phyloP scores from a whole-genome alignment of 2,329 filamentous ascomycete species.

The Claviceps arundinis region DNA sequence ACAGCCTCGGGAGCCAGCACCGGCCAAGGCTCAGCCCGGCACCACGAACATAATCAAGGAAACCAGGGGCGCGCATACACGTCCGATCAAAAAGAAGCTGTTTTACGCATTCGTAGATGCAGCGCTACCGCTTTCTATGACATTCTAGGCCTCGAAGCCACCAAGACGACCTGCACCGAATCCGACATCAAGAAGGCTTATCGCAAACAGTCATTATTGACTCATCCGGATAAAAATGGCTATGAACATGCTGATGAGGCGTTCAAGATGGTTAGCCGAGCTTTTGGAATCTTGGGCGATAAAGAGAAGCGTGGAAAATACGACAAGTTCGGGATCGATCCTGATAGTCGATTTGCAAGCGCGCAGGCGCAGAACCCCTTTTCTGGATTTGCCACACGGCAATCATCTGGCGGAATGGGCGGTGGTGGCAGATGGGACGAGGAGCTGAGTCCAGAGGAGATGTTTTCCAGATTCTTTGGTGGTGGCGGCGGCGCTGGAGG shows the following conservation, averaged over 20 bases:
- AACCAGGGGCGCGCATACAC: constrained; percentile 70
- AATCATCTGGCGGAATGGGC: constrained; percentile 28
- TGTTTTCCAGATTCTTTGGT: constrained; percentile 95
- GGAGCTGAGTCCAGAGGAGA: constrained; percentile 89
- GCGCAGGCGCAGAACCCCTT: constrained; percentile 50
- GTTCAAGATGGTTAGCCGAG: constrained; percentile 93
- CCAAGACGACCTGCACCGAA: constrained; percentile 56
- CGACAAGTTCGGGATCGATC: constrained; percentile 83
- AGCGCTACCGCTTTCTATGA: constrained; percentile 85
- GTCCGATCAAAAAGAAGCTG: constrained; percentile 79
- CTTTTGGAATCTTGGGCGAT: constrained; percentile 87
- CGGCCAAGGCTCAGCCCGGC: constrained; percentile 28
- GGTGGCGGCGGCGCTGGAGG: constrained; percentile 54
- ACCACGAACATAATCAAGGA: constrained; percentile 61
- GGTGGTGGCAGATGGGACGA: constrained; percentile 63
- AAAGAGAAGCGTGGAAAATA: constrained; percentile 75
- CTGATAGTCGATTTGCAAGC: constrained; percentile 70
- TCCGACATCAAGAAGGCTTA: constrained; percentile 95
- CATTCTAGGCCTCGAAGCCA: constrained; percentile 62
- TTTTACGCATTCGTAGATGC: constrained; percentile 78
- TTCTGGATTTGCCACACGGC: constrained; percentile 41
- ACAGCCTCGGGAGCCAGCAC: constrained; percentile 41
- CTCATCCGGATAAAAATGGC: constrained; percentile 97
- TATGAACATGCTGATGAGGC: constrained; percentile 92
- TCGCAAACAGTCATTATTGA: constrained; percentile 82